Percentiles rank a stretch among this genome's conserved stretches.
Evolutionary conservation across 2,329 filamentous ascomycete species (phyloP).

Genomic region (Neonectria sp.): DNA sequence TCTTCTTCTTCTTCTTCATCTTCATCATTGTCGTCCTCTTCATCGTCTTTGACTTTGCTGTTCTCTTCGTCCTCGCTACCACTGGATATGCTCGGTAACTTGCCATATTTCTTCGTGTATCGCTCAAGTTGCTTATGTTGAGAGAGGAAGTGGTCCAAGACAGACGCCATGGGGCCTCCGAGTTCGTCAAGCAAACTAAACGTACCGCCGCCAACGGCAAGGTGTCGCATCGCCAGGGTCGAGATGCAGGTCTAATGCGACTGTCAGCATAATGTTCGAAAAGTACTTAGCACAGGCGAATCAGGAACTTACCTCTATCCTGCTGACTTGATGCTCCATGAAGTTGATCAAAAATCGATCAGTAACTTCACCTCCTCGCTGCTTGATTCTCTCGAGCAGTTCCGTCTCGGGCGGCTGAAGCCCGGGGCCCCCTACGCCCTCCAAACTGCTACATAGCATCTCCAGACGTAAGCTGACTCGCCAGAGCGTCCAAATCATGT

Average conservation of each 20-base stretch:
- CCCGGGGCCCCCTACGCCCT: constrained; percentile 74
- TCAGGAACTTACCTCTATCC: constrained; percentile 84
- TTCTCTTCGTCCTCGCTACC: constrained; percentile 46
- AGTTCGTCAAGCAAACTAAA: constrained; percentile 79
- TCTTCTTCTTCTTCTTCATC: constrained; percentile 38
- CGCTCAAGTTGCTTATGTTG: constrained; percentile 76
- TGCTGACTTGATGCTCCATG: constrained; percentile 93
- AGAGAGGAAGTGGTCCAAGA: constrained; percentile 74
- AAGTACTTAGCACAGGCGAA: neutral
- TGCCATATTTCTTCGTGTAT: constrained; percentile 70
- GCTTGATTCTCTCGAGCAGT: constrained; percentile 78
- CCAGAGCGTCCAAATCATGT: constrained; percentile 92
- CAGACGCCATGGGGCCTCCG: constrained; percentile 81
- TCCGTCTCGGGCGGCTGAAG: constrained; percentile 87
- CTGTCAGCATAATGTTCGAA: constrained; percentile 41
- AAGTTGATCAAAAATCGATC: constrained; percentile 91
- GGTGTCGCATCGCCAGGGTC: constrained; percentile 83
- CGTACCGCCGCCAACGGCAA: constrained; percentile 77
- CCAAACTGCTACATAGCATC: constrained; percentile 92
- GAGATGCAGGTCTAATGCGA: constrained; percentile 80
- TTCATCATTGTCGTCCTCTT: neutral
- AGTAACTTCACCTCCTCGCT: constrained; percentile 85
- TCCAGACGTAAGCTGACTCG: constrained; percentile 89
- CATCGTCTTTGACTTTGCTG: neutral
- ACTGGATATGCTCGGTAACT: constrained; percentile 51